Base-by-base conservation (phyloP, 768 basidiomycete species). In the Imleria badia region DNA sequence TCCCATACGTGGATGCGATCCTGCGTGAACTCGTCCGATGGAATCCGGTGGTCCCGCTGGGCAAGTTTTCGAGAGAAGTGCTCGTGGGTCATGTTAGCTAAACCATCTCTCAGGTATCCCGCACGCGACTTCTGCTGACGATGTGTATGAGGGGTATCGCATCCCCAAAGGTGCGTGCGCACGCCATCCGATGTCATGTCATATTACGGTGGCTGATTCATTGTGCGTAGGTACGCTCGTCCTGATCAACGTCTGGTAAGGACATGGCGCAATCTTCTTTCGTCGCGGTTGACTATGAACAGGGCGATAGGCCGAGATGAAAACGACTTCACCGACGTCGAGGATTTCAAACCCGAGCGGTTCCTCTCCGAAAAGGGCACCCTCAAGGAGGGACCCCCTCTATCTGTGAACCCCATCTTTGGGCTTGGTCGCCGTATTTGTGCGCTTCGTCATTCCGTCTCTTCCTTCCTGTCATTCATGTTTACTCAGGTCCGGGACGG, bases 1-100 rank as follows among this genome's bases (percentile, higher is more conserved):
- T 79, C 12, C 78, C 78, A 1, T 80, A 79, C 47, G 66, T 78
- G 14, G 67, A 65, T n/a, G 77, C 76, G 4, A 68, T 78, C 35
- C 66, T 73, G 6, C 73, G 66, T 44, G 78, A 80, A 51, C 45
- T 65, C 17, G 33, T 67, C 22, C 54, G 68, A 45, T 71, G 67
- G 69, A 46, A 52, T 35, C 67, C 69, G 2, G 60, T 65, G 0
- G 22, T 59, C 14, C 69, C 68, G 6, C 42, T 69, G n/a, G 64
- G 68, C 41, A 52, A 53, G 59, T 51, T 22, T 15, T 3, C 26
- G 30, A 38, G 9, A n/a, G 3, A 35, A 8, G 20, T 9, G 20
- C 2, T 44, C 8, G 20, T 10, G 22, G 9, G 14, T 19, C 3
- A 19, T 40, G 12, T 8, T 7, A 2, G 1, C 20, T 47, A 1